Conservation (phyloP, 768 basidiomycete genomes). For the Boletus speciosus region DNA sequence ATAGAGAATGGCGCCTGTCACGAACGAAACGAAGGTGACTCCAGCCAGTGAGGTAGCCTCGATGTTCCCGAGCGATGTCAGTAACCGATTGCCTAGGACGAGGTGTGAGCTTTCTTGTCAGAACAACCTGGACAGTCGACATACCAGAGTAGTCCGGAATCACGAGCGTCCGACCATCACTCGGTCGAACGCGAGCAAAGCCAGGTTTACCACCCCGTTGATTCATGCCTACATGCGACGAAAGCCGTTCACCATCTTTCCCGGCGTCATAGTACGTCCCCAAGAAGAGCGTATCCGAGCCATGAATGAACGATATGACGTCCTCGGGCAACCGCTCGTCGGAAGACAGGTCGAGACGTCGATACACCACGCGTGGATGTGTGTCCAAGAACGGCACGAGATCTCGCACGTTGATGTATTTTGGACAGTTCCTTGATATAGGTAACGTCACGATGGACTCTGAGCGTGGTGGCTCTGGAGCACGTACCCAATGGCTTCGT, state of each 20-base stretch:
- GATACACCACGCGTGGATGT: constrained; percentile 37
- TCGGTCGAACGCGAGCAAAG: constrained; percentile 53
- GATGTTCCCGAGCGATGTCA: constrained; percentile 65
- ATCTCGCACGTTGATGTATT: constrained; percentile 60
- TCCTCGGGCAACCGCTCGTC: constrained; percentile 47
- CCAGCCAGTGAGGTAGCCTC: constrained; percentile 56
- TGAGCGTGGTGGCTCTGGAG: neutral
- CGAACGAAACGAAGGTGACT: constrained; percentile 52
- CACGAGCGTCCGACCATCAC: constrained; percentile 52
- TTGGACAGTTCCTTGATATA: constrained; percentile 58
- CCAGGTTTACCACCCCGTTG: constrained; percentile 61
- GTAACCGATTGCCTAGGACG: constrained; percentile 51
- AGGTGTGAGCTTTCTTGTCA: neutral
- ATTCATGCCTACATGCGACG: constrained; percentile 65
- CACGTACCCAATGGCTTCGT: constrained; percentile 58
- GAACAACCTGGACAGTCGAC: neutral
- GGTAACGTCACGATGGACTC: neutral
- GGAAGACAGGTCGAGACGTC: constrained; percentile 31
- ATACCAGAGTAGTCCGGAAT: constrained; percentile 61
- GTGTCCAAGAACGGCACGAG: constrained; percentile 42
- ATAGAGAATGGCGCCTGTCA: constrained; percentile 58
- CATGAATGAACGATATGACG: constrained; percentile 45
- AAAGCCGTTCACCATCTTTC: constrained; percentile 36
- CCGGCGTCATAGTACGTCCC: constrained; percentile 49
- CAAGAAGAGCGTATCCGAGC: constrained; percentile 55